Evolutionary conservation across 495 filamentous ascomycete species (phyloP), one percentile per base, ranked within the genome.

Genomic region (Penicillium turbatum): DNA sequence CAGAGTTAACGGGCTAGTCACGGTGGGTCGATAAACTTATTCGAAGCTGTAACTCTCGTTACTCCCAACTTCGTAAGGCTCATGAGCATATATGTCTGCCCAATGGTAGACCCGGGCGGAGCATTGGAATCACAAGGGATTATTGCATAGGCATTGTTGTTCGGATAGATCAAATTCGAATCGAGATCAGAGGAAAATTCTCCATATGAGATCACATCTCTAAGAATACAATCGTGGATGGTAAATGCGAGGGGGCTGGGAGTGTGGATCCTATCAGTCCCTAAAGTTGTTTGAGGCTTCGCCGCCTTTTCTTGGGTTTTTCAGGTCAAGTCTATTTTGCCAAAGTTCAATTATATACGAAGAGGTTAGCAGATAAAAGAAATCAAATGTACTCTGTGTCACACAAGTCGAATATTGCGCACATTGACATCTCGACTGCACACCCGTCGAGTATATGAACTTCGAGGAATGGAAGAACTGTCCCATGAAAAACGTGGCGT

Each of bases 401-500:
- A 27, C 40, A 7, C 1, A 13, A 4, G 6, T 24, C 9, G 27
- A 24, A 1, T 7, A 27, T 15, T 44, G 41, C 29, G 29, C 24
- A 8, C 39, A 42, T 42, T 42, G 2, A 5, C 6, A 44, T 44
- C 26, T 17, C 6, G 15, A 17, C 41, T 44, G 26, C 41, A 44
- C 41, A 44, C 24, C 21, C 40, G 21, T 12, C 3, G 6, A 44
- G 15, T 44, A 27, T n/a, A 29, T 3, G n/a, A 17, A 16, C 24
- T 29, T 16, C 32, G 5, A 35, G 10, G 32, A 35, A 35, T 35
- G 32, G 32, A 35, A 35, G 32, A 13, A 5, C 10, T 24, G 21
- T 39, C 36, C 16, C 13, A 13, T 10, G 12, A 21, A 51, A 31
- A 62, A 62, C 56, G 59, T 62, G 55, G 59, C 39, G 39, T 2